Conservation (phyloP, 352 stramenopile species). For the Hyaloperonospora arabidopsidis region DNA sequence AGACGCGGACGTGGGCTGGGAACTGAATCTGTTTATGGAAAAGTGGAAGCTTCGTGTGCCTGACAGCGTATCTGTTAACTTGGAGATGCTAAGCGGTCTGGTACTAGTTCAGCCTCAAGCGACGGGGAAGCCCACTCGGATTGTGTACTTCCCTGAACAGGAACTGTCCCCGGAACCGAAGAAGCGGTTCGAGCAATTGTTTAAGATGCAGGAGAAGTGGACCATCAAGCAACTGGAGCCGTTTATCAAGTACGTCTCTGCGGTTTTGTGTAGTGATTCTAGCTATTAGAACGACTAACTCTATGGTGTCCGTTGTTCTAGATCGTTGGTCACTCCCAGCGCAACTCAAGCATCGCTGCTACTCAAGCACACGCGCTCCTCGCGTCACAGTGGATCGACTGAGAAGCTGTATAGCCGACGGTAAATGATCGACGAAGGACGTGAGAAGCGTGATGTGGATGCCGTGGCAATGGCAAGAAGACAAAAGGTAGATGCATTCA, state of each 20-base stretch:
- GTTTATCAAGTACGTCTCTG: slow-evolving; percentile 59
- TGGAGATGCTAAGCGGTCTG: slow-evolving; percentile 62
- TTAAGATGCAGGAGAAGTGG: slow-evolving; percentile 78
- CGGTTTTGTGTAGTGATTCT: neutral
- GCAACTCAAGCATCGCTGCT: slow-evolving; percentile 71
- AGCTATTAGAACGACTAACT: slow-evolving; percentile 6
- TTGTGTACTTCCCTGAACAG: slow-evolving; percentile 64
- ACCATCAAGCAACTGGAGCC: slow-evolving; percentile 70
- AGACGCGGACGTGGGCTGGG: slow-evolving; percentile 34
- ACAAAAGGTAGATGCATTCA: neutral
- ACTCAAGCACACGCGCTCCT: slow-evolving; percentile 75
- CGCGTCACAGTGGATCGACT: slow-evolving; percentile 58
- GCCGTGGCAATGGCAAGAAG: neutral
- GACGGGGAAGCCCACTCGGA: slow-evolving; percentile 29
- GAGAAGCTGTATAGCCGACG: slow-evolving; percentile 73
- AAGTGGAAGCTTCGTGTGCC: slow-evolving; percentile 78
- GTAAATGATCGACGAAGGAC: slow-evolving; percentile 15
- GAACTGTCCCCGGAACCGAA: slow-evolving; percentile 64
- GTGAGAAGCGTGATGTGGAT: neutral
- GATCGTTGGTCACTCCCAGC: slow-evolving; percentile 49
- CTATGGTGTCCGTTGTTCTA: slow-evolving; percentile 14
- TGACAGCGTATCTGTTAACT: slow-evolving; percentile 45
- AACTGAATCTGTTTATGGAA: slow-evolving; percentile 63
- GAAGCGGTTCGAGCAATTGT: slow-evolving; percentile 70
- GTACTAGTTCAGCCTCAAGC: slow-evolving; percentile 44